phyloP scores from a whole-genome alignment of 2,329 filamentous ascomycete genomes.

The Coniochaeta sp. region DNA sequence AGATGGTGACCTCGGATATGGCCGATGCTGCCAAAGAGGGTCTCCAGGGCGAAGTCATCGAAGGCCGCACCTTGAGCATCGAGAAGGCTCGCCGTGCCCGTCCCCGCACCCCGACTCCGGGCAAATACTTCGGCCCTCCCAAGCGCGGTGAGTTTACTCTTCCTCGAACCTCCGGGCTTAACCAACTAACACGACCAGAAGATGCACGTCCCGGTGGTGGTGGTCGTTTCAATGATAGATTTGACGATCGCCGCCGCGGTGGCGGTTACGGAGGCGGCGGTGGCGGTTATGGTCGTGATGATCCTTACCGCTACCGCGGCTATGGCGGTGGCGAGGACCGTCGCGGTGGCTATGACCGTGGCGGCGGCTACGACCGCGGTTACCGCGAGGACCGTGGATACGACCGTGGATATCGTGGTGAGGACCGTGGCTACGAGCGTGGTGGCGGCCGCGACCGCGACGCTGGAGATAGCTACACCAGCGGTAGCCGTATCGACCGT shows the following conservation, averaged over 20 bases:
- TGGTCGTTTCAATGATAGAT: conserved; percentile 59
- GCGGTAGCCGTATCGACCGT: conserved; percentile 33
- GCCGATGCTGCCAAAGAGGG: conserved; percentile 96
- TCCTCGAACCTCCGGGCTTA: conserved; percentile 29
- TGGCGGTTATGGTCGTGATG: conserved; percentile 40
- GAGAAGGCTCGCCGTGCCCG: conserved; percentile 96
- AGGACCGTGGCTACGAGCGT: conserved; percentile 37
- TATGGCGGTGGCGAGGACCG: conserved; percentile 18
- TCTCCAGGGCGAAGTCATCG: conserved; percentile 88
- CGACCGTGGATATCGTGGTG: conserved; percentile 43
- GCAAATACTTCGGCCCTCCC: conserved; percentile 97
- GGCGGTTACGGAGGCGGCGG: conserved; percentile 48
- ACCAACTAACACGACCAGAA: conserved; percentile 35
- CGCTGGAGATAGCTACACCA: conserved; percentile 20
- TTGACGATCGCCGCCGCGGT: conserved; percentile 56
- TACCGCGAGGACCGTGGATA: conserved; percentile 44
- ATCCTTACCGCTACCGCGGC: conserved; percentile 50
- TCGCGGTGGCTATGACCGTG: conserved; percentile 24
- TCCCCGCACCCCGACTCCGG: conserved; percentile 91
- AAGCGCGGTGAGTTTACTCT: conserved; percentile 71
- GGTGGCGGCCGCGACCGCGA: conserved; percentile 28
- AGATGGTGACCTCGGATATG: conserved; percentile 93
- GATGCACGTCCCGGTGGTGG: conserved; percentile 43
- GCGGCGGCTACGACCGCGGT: conserved; percentile 24
- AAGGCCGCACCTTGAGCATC: conserved; percentile 93